These are phyloP conservation scores for Colletotrichum sp. DNA, from an alignment of 2,329 filamentous ascomycete genomes.

Conservation along the genomic window DNA sequence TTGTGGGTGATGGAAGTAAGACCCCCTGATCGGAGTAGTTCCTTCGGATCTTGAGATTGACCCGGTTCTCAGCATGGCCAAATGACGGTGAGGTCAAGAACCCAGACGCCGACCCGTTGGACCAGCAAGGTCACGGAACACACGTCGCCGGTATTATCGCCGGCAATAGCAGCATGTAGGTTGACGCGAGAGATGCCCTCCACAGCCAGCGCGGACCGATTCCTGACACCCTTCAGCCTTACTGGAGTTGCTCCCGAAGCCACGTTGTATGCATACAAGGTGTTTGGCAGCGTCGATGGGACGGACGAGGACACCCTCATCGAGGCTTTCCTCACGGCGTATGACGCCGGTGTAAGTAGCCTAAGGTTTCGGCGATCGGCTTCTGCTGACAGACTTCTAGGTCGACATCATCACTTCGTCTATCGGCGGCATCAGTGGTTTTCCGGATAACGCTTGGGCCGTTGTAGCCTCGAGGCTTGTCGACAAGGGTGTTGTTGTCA, in stretches of 20 bases:
- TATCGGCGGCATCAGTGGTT: constrained; percentile 23
- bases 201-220: not conserved
- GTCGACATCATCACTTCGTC: constrained; percentile 30
- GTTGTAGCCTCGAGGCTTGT: constrained; percentile 45
- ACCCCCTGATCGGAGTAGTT: constrained; percentile 20
- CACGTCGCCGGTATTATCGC: constrained; percentile 36
- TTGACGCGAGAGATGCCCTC: not conserved
- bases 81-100: constrained; percentile 23
- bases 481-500: constrained; percentile 44
- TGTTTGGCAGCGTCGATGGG: constrained; percentile 7
- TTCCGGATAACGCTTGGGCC: constrained; percentile 30
- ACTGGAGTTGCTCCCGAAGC: constrained; percentile 13
- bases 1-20: constrained; percentile 13
- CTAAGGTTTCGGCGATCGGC: not conserved
- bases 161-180: constrained; percentile 14
- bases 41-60: not conserved
- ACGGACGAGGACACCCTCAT: constrained; percentile 21
- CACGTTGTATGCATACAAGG: constrained; percentile 14
- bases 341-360: constrained; percentile 10
- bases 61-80: constrained; percentile 18
- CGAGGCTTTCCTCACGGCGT: constrained; percentile 14
- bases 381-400: not conserved
- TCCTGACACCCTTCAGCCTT: not conserved
- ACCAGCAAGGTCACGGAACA: constrained; percentile 39
- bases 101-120: constrained; percentile 40